Evolutionary conservation across 306 rosid genomes (phyloP).

Genomic region (Vigna reflexopilosa): DNA sequence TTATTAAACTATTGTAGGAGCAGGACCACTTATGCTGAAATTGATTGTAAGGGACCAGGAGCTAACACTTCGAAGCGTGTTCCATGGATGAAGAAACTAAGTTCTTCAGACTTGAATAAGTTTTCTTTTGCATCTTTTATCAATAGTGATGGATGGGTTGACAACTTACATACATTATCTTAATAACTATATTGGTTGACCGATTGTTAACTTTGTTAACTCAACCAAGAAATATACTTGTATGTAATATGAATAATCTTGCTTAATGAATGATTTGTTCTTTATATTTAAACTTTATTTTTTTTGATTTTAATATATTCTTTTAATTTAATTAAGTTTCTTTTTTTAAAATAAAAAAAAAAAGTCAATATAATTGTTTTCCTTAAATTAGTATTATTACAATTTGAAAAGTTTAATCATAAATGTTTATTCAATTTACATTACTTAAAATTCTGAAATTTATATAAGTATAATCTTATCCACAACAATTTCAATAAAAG

Average conservation of each 20-base stretch:
- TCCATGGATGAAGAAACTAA: neutral
- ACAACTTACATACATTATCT: neutral
- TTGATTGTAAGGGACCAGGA: neutral
- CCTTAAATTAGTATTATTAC: no score
- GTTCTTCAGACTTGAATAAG: neutral
- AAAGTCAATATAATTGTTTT: no score
- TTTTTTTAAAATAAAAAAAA: no score
- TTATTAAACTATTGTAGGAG: neutral
- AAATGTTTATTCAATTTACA: no score
- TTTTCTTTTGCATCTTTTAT: conserved; percentile 45
- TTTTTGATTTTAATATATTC: no score
- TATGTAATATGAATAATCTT: neutral
- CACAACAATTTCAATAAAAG: no score
- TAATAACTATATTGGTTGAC: neutral
- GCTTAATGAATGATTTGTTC: no score
- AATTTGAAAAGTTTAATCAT: no score
- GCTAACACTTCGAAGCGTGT: neutral
- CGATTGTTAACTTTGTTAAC: neutral
- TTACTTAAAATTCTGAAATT: no score
- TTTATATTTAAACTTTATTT: no score
- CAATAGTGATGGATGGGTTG: conserved; percentile 50
- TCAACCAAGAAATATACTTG: neutral
- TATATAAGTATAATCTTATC: no score
- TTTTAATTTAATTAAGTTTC: no score
- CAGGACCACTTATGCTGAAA: neutral